Conservation (phyloP, 164 flowering plant genomes). For the Umbilicus rupestris region DNA sequence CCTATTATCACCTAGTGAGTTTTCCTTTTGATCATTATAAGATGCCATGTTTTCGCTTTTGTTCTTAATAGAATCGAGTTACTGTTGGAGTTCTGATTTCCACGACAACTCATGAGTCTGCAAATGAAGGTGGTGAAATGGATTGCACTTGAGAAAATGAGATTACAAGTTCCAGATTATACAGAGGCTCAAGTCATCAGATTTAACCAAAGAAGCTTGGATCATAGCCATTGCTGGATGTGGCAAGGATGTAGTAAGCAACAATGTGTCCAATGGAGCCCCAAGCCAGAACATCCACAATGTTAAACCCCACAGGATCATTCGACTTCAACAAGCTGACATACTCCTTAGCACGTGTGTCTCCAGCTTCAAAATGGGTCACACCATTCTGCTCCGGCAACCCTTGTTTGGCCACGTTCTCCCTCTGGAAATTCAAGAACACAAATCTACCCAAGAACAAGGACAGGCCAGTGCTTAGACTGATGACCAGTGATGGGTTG, state of each 20-base stretch:
- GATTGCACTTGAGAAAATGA: too few species aligned
- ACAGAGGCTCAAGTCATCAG: too few species aligned
- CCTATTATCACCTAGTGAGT: not conserved
- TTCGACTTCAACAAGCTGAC: slow-evolving; percentile 87
- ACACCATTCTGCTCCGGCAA: slow-evolving; percentile 84
- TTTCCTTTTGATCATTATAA: not conserved
- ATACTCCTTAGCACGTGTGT: slow-evolving; percentile 81
- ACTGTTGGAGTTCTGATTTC: too few species aligned
- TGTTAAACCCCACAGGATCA: slow-evolving; percentile 94
- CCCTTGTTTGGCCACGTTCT: slow-evolving; percentile 89
- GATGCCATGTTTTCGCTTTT: too few species aligned
- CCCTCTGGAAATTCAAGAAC: slow-evolving; percentile 97
- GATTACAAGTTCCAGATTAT: too few species aligned
- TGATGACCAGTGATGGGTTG: slow-evolving; percentile 65
- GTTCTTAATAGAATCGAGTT: too few species aligned
- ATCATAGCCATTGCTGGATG: slow-evolving; percentile 92
- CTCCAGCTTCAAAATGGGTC: slow-evolving; percentile 95
- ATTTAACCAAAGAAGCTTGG: slow-evolving; percentile 64
- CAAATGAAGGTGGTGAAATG: too few species aligned
- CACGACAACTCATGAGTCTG: too few species aligned
- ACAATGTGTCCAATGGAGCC: slow-evolving; percentile 96
- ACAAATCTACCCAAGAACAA: slow-evolving; percentile 94
- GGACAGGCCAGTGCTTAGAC: slow-evolving; percentile 92
- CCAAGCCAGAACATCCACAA: slow-evolving; percentile 97
- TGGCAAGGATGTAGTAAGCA: slow-evolving; percentile 92